These are phyloP conservation scores for Coemansia sp. DNA, from an alignment of 192 early-diverging fungal species.

Conservation along the genomic window DNA sequence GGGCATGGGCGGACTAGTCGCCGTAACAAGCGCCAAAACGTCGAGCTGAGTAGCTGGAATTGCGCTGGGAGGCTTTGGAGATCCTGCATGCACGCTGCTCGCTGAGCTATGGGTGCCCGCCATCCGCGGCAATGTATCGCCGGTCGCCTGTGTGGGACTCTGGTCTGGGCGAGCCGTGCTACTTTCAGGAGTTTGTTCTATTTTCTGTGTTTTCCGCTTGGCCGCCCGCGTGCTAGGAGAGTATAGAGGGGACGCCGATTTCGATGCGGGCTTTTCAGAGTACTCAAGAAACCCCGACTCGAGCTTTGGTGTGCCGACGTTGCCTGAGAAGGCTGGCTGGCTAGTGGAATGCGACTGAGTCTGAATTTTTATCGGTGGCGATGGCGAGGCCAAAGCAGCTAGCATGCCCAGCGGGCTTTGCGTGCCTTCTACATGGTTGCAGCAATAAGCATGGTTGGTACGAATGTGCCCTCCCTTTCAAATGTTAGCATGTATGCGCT, in stretches of 20 bases:
- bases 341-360: not conserved
- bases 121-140: not conserved
- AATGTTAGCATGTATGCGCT: too few species aligned
- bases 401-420: slow-evolving; percentile 40
- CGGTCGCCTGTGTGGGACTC: not conserved
- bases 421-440: slow-evolving; percentile 10
- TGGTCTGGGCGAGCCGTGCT: not conserved
- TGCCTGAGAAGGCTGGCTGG: not conserved
- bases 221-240: slow-evolving; percentile 42
- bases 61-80: slow-evolving; percentile 6
- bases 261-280: not conserved
- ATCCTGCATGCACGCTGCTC: not conserved
- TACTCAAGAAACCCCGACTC: not conserved
- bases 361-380: slow-evolving; percentile 4
- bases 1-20: slow-evolving; percentile 51
- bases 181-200: not conserved
- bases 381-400: slow-evolving; percentile 40
- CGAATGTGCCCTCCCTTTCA: too few species aligned
- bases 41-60: slow-evolving; percentile 47
- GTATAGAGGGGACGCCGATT: slow-evolving; percentile 26
- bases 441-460: too few species aligned
- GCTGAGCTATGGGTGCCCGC: not conserved
- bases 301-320: not conserved
- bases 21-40: slow-evolving; percentile 46
- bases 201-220: slow-evolving; percentile 10